Evolutionary conservation across 2,329 filamentous ascomycete genomes (phyloP).

Genomic region (Purpureocillium takamizusanense): DNA sequence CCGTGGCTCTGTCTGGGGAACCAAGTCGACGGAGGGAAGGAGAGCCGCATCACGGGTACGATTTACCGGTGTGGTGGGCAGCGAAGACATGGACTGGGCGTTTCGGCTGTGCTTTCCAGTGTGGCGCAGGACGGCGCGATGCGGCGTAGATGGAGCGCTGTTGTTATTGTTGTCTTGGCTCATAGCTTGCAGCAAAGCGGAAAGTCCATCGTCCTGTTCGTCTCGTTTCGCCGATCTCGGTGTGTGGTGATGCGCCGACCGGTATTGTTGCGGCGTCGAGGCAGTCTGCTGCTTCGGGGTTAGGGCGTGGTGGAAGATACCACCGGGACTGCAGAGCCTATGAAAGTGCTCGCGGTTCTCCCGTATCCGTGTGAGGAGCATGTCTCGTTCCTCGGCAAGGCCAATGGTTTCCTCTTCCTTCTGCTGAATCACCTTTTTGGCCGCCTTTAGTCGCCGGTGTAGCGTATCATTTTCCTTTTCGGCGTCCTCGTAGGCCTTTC

Average conservation of each 20-base stretch:
- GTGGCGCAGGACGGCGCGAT: conserved; percentile 37
- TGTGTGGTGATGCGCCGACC: conserved; percentile 43
- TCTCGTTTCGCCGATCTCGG: conserved; percentile 31
- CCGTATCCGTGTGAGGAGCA: conserved; percentile 73
- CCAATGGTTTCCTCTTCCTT: conserved; percentile 64
- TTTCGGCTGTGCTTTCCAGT: conserved; percentile 61
- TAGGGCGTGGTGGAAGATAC: conserved; percentile 53
- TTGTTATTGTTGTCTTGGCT: conserved; percentile 54
- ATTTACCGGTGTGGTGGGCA: conserved; percentile 66
- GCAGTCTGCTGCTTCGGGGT: conserved; percentile 44
- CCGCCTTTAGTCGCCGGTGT: conserved; percentile 56
- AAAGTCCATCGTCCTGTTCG: conserved; percentile 55
- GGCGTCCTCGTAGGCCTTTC: conserved; percentile 56
- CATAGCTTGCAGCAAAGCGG: conserved; percentile 71
- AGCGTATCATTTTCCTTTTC: conserved; percentile 58
- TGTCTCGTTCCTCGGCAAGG: conserved; percentile 66
- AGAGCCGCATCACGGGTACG: conserved; percentile 42
- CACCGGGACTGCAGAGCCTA: conserved; percentile 65
- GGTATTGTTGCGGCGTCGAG: conserved; percentile 34
- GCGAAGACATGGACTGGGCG: conserved; percentile 74
- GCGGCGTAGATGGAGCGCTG: conserved; percentile 65
- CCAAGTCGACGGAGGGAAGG: conserved; percentile 53
- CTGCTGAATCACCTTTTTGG: conserved; percentile 70
- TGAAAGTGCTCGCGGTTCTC: conserved; percentile 86
- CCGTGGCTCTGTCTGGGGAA: conserved; percentile 49